Base-by-base conservation (phyloP, 208 protist genomes). In the Acanthamoeba rhysodes region DNA sequence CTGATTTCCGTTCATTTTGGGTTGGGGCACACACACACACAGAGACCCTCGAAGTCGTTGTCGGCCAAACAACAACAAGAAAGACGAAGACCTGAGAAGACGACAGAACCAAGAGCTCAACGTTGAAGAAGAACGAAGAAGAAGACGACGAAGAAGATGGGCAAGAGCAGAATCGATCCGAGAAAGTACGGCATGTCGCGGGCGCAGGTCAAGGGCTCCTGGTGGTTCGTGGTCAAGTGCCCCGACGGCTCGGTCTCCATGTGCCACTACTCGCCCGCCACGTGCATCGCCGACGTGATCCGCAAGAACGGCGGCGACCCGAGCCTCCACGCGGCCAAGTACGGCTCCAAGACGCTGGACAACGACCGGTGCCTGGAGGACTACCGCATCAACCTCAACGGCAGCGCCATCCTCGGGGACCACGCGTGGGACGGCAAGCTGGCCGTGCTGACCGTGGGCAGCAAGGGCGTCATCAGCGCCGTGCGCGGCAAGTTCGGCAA, bases 221-320 rank as follows among this genome's bases (percentile, higher is more conserved):
- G 66, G 66, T 72, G 66, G 66, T 72, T 72, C 29, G 66, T 72
- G 20, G 22, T 72, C 66, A 29, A 72, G 66, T 27, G 66, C 66
- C 9, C 27, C n/a, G 66, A 72, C 66, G 66, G 66, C 1, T 37
- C 66, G 6, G 22, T 12, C 2, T 32, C 12, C 66, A 14, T 72
- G 66, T 72, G 66, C 66, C 66, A 72, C 66, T 72, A 72, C 66
- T 72, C 66, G 66, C 66, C 66, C 66, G 29, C 6, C 29, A 20
- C 27, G 7, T 32, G 20, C 20, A 72, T 72, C 29, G 66, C 20
- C 20, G 66, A 27, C 22, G 66, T 72, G 1, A 72, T 72, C n/a
- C 66, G 2, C 27, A 72, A 72, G 66, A 72, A 18, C 66, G 66
- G 66, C 66, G 66, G 66, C 2, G 66, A 72, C 66, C 22, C 12